Percentiles rank a stretch among this genome's conserved stretches.
Evolutionary conservation across 306 rosid species (phyloP).

Genomic region (Echinosophora koreensis): DNA sequence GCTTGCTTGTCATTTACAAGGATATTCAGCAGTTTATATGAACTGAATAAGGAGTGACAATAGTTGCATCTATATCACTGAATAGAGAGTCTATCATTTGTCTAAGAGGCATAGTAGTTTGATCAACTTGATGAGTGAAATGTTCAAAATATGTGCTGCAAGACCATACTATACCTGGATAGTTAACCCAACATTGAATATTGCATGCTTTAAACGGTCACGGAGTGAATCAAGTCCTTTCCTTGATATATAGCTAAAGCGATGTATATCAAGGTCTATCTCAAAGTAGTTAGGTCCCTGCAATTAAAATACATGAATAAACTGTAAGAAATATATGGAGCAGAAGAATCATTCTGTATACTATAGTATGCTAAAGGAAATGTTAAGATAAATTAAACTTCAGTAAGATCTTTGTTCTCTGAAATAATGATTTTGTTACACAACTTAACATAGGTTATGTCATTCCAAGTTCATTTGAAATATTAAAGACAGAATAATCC

Average conservation of each 20-base stretch:
- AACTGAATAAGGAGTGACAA: neutral
- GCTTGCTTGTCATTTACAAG: neutral
- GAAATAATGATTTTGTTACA: neutral
- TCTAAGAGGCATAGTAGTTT: neutral
- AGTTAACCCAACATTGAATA: constrained; percentile 85
- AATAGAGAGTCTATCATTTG: neutral
- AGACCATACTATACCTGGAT: constrained; percentile 68
- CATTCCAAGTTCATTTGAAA: neutral
- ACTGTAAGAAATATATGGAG: neutral
- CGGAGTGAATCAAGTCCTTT: constrained; percentile 88
- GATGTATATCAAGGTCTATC: constrained; percentile 93
- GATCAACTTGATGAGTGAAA: constrained; percentile 8
- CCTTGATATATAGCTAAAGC: constrained; percentile 93
- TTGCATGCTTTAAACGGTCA: constrained; percentile 72
- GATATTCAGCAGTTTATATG: neutral
- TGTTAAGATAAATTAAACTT: neutral
- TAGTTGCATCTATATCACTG: neutral
- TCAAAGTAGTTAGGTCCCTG: constrained; percentile 94
- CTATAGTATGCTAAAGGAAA: neutral
- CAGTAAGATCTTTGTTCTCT: neutral
- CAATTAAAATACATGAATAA: constrained; percentile 23
- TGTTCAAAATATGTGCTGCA: constrained; percentile 1
- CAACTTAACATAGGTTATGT: neutral
- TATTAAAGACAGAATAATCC: too few relatives aligned
- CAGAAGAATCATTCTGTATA: neutral